A percentile compares a stretch with the other conserved stretches of the same genome.
Conservation (phyloP, 768 basidiomycete species). For the Tephrocybe sp. region DNA sequence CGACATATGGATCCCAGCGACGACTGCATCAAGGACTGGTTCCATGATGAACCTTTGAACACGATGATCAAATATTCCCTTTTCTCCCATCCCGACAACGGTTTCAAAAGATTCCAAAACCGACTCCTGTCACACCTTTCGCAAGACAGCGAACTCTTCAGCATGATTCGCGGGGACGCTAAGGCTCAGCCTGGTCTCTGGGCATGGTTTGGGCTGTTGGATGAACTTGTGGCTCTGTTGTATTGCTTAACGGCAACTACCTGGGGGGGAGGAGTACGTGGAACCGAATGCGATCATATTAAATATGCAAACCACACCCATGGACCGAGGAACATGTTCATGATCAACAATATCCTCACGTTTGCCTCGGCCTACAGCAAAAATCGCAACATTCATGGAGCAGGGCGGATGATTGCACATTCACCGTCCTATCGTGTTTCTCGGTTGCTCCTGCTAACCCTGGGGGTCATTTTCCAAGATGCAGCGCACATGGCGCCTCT, state of each 20-base stretch:
- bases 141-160: neutral
- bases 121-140: neutral
- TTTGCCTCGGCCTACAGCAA: neutral
- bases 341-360: neutral
- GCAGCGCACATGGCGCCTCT: neutral
- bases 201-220: neutral
- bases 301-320: slow-evolving; percentile 3
- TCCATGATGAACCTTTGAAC: neutral
- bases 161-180: neutral
- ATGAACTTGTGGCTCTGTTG: neutral
- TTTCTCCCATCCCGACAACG: neutral
- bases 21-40: neutral
- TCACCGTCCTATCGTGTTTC: neutral
- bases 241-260: slow-evolving; percentile 1
- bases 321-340: neutral
- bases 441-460: neutral
- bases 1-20: slow-evolving; percentile 1
- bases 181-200: neutral
- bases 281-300: slow-evolving; percentile 4
- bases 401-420: neutral
- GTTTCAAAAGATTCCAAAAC: neutral
- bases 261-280: slow-evolving; percentile 2
- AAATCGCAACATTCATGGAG: slow-evolving; percentile 1
- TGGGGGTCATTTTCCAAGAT: neutral
- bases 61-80: neutral